Base-by-base conservation (phyloP, 129 eudicot genomes). In the Arctium lappa region DNA sequence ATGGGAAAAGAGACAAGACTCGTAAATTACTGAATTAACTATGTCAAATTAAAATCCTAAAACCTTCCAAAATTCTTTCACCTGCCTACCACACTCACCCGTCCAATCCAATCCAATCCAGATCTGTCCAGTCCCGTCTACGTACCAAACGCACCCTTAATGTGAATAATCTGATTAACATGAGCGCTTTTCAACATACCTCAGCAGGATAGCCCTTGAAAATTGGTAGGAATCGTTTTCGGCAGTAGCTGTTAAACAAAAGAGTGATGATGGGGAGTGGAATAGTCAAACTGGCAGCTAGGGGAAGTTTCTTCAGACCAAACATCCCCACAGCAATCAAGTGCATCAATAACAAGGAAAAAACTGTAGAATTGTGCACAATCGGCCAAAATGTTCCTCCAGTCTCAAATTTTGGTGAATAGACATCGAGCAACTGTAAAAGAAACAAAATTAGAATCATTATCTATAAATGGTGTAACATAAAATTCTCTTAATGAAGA, bases 311-410 rank as follows among this genome's bases (percentile, higher is more conserved):
- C 91, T 95, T 95, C 76, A 95, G 85, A 87, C 97, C 97, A 85
- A 95, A 95, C 80, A 92, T 91, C 73, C 98, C 98, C 76, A 91
- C 81, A 68, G 98, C 97, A 79, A 95, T 92, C 60, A 91, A 62
- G 65, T 95, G 98, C 98, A 95, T 92, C 81, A 95, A 85, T 40
- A 92, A 15, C 87, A 95, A 86, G 12, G 97, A 87, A 89, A 89
- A 92, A 53, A 95, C 73, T 15, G 88, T 91, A 32, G 92, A 88
- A 70, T 88, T 87, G 76, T 92, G 94, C 86, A 91, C 91, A 63
- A 92, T 83, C 70, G 98, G 97, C 98, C 98, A 95, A 83, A 91
- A 95, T 74, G 85, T 89, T 44, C 98, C 98, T 10, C 91, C 94
- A 65, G 97, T 95, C 81, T 93, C 97, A 74, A 81, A 95, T 84